Base-by-base conservation (phyloP, 495 filamentous ascomycete species). In the Penicillium simplicissimum region DNA sequence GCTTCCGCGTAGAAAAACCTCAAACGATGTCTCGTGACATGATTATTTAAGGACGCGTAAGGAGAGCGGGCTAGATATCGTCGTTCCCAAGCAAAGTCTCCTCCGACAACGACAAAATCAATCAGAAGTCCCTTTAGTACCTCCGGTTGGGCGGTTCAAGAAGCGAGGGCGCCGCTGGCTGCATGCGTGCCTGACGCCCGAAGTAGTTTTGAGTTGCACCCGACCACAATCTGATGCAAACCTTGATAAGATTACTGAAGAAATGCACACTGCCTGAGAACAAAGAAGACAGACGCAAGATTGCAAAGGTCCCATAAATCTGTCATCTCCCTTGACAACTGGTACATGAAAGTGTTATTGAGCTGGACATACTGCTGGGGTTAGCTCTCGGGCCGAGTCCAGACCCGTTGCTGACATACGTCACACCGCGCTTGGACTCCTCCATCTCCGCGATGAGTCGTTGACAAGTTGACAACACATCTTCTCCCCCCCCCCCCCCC, bases 391-490 rank as follows among this genome's bases (percentile, higher is more conserved):
- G 53, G 43, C 62, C 59, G 53, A 67, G 60, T 33, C 52, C 36
- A 55, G 43, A 28, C 47, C 62, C 57, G 35, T 47, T 67, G 74
- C 67, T 68, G 68, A 73, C 68, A 63, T 75, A 78, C 72, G 72
- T 76, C 73, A 75, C 72, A 70, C 65, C 69, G 65, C 69, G 66
- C 68, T 73, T 62, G 64, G 63, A 63, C 71, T 64, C 60, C 54
- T 17, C 49, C 59, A 57, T 59, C 67, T 72, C 67, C 67, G 65
- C 69, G n/a, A n/a, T n/a, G n/a, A n/a, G n/a, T n/a, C n/a, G n/a
- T n/a, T n/a, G n/a, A n/a, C n/a, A n/a, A n/a, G 64, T 70, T 75
- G 76, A 70, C 76, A 78, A 72, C 76, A 51, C 74, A 76, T 71
- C 68, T 65, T 62, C 66, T 51, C 52, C 67, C 68, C 64, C 23